Conservation (phyloP, 345 rosid genomes). For the Eucalyptus pauciflora region DNA sequence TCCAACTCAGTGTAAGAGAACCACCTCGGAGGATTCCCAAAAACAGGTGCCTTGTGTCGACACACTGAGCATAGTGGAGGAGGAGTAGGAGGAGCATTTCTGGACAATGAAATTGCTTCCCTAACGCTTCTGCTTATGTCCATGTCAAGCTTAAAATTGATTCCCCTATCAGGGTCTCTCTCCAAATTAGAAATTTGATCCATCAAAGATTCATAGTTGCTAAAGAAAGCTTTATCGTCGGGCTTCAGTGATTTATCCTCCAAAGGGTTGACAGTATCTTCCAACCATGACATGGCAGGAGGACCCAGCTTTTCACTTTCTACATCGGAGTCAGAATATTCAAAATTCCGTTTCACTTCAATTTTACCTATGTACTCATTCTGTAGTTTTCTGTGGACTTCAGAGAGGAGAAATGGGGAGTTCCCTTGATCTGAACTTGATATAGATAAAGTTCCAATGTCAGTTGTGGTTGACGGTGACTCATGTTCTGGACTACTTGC, state of each 20-base stretch:
- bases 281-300: slow-evolving; percentile 41
- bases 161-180: slow-evolving; percentile 37
- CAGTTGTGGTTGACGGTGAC: slow-evolving; percentile 55
- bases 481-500: slow-evolving; percentile 91
- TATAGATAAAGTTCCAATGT: slow-evolving; percentile 72
- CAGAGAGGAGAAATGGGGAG: slow-evolving; percentile 57
- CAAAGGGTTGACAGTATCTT: slow-evolving; percentile 20
- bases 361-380: slow-evolving; percentile 29
- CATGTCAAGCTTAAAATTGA: slow-evolving; percentile 35
- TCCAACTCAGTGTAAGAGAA: slow-evolving; percentile 73
- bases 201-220: slow-evolving; percentile 24
- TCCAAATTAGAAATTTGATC: slow-evolving; percentile 38
- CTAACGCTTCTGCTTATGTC: slow-evolving; percentile 67
- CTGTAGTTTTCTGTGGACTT: slow-evolving; percentile 33
- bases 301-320: slow-evolving; percentile 42
- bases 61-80: slow-evolving; percentile 98
- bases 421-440: slow-evolving; percentile 89
- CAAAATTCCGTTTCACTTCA: slow-evolving; percentile 33
- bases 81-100: slow-evolving; percentile 69
- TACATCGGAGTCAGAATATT: slow-evolving; percentile 59
- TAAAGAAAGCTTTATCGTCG: slow-evolving; percentile 22
- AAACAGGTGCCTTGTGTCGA: slow-evolving; percentile 84
- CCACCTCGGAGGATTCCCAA: slow-evolving; percentile 98
- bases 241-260: slow-evolving; percentile 27
- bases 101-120: slow-evolving; percentile 76